Base-by-base conservation (phyloP, 2,329 filamentous ascomycete species). In the Aureobasidium sp. region DNA sequence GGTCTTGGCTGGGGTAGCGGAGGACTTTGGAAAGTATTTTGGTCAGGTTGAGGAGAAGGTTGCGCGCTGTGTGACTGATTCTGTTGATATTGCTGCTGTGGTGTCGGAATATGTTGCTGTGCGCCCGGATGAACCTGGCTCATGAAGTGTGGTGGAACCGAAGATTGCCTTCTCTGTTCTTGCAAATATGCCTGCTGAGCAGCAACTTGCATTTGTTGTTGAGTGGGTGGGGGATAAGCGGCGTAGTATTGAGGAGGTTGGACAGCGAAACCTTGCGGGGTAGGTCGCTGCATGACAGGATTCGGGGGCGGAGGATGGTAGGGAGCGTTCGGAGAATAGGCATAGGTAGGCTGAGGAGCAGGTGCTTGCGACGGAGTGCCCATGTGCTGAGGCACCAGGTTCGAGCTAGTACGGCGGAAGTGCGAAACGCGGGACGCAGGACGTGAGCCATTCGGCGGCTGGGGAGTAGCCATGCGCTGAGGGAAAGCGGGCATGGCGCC, bases 311-410 rank as follows among this genome's bases (percentile, higher is more conserved):
- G 60, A 11, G 68, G 70, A 69, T 91, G 90, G 75, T 96, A 96
- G 37, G 89, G 85, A 42, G 89, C 89, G 66, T 94, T 91, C 3
- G 89, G 86, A 80, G 95, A 90, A 72, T 91, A 97, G 3, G 88
- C 84, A 74, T 89, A 96, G 61, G 84, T 89, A 31, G 70, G 69
- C 59, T 72, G 77, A 22, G 81, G 80, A 37, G 82, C 82, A 52
- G 86, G 86, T 31, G 85, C 80, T 67, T 84, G 81, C 42, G 84
- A 84, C 20, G 60, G 62, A 11, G 62, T 56, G 14, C 52, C 61
- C 42, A 80, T 80, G 66, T 88, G 81, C 63, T 79, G 81, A 63
- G 83, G 81, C 62, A 82, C 80, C 68, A 95, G 84, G 70, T 87
- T 88, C 14, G 89, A 88, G 67, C 87, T 89, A 68, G 87, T 82